Evolutionary conservation across 2,329 filamentous ascomycete genomes (phyloP), one percentile per base, ranked within the genome.

Genomic region (Fusarium sp.): DNA sequence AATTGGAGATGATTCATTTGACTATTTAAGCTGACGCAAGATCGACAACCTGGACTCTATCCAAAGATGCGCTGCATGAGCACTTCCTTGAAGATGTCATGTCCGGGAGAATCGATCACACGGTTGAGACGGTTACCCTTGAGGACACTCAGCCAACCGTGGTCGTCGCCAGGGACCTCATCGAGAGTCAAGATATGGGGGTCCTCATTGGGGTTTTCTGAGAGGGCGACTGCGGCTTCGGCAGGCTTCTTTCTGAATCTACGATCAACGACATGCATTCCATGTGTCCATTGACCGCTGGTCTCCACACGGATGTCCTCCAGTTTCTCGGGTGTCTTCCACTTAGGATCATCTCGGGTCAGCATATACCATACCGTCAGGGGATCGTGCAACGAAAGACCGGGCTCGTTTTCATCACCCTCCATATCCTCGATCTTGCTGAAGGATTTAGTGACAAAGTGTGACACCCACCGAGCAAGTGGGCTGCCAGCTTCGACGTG

Each of bases 301-400:
- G 95, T 97, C 84, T 99, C 96, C 45, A 99, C 87, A 26, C 96
- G 89, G 63, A 99, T 92, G 81, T 99, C 96, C 82, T 97, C 93
- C 1, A 86, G 90, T 65, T 87, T 85, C 20, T 84, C 81, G 3
- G 88, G 86, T 22, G 85, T 80, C 81, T 86, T 87, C 91, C 91
- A 93, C 36, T 81, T 82, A 24, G 89, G 85, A 65, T 90, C 84
- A 69, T 86, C 88, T 70, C 83, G 85, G 13, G 90, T 92, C 66
- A 95, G 81, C 81, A 92, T 89, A 81, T 95, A 95, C 92, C 93
- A 96, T 41, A 96, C 86, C 63, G 91, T 93, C 69, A 96, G 83
- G 9, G 93, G 93, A 80, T 96, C 94, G 79, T 96, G 94, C 70
- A 96, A 84, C 51, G 88, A 92, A 56, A 93, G 85, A 31, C 89